Conservation (phyloP, 768 basidiomycete species). For the Porphyrellus cyaneotinctus region DNA sequence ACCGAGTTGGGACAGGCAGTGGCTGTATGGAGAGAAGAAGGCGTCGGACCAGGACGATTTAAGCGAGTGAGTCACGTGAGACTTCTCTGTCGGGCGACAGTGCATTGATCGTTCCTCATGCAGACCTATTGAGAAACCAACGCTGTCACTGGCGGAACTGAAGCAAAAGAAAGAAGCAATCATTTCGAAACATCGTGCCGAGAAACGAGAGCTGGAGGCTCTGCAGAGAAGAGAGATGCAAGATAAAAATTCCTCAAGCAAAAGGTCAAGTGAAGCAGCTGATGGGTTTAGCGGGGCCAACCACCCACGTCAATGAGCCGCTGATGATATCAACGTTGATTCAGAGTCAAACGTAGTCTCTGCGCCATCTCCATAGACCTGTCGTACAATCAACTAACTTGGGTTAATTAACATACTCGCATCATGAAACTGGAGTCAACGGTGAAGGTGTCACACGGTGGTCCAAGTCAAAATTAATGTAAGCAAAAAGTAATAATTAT, state of each 20-base stretch:
- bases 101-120: too few species aligned
- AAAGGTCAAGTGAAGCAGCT: background rate
- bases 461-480: background rate
- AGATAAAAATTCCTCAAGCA: background rate
- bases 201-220: conserved; percentile 10
- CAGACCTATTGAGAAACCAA: conserved; percentile 4
- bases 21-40: conserved; percentile 21
- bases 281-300: background rate
- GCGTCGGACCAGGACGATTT: background rate
- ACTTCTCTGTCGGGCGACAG: background rate
- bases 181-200: conserved; percentile 11
- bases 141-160: conserved; percentile 1
- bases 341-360: background rate
- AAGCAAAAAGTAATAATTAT: background rate
- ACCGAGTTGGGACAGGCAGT: conserved; percentile 21
- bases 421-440: too few species aligned
- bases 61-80: conserved; percentile 6
- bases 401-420: background rate
- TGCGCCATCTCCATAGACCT: background rate
- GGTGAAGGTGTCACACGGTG: background rate
- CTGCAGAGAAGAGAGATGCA: background rate
- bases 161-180: conserved; percentile 9
- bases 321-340: background rate
- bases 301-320: background rate
- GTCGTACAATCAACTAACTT: background rate